Evolutionary conservation across 192 early-diverging fungal species (phyloP), one percentile per base, ranked within the genome.

Genomic region (Spinellus fusiger): DNA sequence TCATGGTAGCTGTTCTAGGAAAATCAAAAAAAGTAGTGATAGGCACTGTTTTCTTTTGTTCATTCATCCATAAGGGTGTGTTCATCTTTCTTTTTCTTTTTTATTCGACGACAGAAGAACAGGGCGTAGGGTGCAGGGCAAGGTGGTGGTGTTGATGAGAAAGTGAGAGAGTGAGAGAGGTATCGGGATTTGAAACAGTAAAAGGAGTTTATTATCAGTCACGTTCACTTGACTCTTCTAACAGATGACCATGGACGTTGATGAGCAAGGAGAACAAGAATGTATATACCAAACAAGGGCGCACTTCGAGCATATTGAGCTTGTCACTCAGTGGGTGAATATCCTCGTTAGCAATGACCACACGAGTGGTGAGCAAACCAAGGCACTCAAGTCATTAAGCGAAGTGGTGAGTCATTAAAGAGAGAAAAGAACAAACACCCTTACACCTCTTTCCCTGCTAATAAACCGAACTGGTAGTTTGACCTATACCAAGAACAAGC

Each of bases 401-500:
- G 40, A 44, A n/a, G 40, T 44, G 40, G 40, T 44, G 10, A 44
- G 4, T n/a, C 13, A 37, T 37, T 9, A 9, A 37, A 9, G 13
- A 37, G 5, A 37, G 7, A 37, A 9, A 37, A 37, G 13, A 37
- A 37, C 5, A 37, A 37, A 9, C 13, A 37, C 35, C 18, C 35
- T 37, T 37, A 9, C 35, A 37, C 35, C 15, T 35, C 48, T 3
- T 25, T 27, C 0, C n/a, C n/a, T n/a, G n/a, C n/a, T n/a, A n/a
- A n/a, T n/a, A n/a, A n/a, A n/a, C n/a, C n/a, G n/a, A n/a, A n/a
- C n/a, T n/a, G n/a, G n/a, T 56, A 84, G 81, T 56, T 86, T 46
- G 72, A 68, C 44, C 40, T 58, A 29, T 91, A 90, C 59, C 91
- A 93, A 69, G 89, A 91, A 71, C 81, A 86, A 61, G 80, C 92